Base-by-base conservation (phyloP, 2,329 filamentous ascomycete genomes). In the Laburnicola sp. region DNA sequence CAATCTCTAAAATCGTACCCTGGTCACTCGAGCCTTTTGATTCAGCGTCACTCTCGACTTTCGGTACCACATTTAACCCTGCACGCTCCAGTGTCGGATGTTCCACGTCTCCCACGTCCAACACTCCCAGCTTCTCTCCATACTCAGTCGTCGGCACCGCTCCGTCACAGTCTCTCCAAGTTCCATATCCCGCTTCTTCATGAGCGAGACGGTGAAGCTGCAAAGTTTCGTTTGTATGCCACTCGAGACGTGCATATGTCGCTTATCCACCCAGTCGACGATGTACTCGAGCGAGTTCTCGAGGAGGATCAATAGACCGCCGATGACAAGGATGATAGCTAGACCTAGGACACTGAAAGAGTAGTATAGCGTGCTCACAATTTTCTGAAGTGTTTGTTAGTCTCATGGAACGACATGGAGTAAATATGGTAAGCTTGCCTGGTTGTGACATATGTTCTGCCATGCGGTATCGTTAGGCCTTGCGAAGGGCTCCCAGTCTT, bases 181-280 rank as follows among this genome's bases (percentile, higher is more conserved):
- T 48, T 6, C 50, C 51, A 9, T 31, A 35, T 6, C 51, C 52
- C 16, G 51, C 27, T 9, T 51, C 38, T 37, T 65, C 62, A 21
- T 64, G 57, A 9, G 61, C 59, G 21, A 63, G 54, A 9, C 62
- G 49, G 40, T 65, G 59, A 3, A 64, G 58, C 36, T 65, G 62
- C 27, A 64, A 27, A 10, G 41, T 46, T 8, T 27, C 41, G 25
- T 51, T 45, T 23, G 32, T 45, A 32, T 35, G 44, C 23, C 52
- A 54, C 30, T 54, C 52, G 2, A 54, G 28, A 23, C 52, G 27
- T n/a, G 39, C 38, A 40, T 54, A 54, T n/a, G 32, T 23, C 48
- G 44, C 6, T 37, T 45, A 30, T 51, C 49, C 16, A 43, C 39
- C 27, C 39, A 53, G 36, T 45, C 51, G 8, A 59, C 37, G 2